Base-by-base conservation (phyloP, 192 early-diverging fungal species). In the Backusella liffmaniae region DNA sequence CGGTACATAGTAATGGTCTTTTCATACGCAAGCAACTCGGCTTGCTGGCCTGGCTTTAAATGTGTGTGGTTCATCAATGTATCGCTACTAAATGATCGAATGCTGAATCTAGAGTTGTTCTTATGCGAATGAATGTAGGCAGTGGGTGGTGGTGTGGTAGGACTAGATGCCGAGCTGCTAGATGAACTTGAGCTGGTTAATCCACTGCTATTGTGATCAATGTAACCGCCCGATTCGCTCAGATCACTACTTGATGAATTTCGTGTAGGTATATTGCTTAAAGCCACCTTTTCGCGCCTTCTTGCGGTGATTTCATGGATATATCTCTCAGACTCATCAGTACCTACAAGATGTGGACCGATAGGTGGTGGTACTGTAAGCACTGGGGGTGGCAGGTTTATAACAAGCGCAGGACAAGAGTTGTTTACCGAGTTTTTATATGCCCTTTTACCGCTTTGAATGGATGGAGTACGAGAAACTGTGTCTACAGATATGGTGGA, bases 1-100 rank as follows among this genome's bases (percentile, higher is more conserved):
- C 89, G 81, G 76, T 92, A 90, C 72, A 85, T 75, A 41, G 83
- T 82, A 5, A 89, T 72, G 6, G 86, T 87, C 44, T 86, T 82
- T n/a, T 84, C 72, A 35, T 87, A 85, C 26, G 85, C 84, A 12
- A 89, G 78, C 4, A 88, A 70, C 1, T 84, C 82, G 2, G 87
- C 85, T 34, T 83, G 85, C 62, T 86, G 83, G 5, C 87, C 87
- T 6, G 87, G 87, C 77, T 84, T 86, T 56, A 88, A 80, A 79
- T 88, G 87, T 29, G 86, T 83, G 35, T 88, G 87, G 59, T 77
- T 80, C 34, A 84, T 72, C 34, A 84, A 46, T 51, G 18, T 29
- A 18, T 73, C 72, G 39, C 15, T 30, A 15, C 12, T 46, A 21
- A 23, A 59, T 8, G 53, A 59, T 59, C 53, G 53, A 59, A 59